Base-by-base conservation (phyloP, 805 yeast genomes). In the Ogataea methylovora region DNA sequence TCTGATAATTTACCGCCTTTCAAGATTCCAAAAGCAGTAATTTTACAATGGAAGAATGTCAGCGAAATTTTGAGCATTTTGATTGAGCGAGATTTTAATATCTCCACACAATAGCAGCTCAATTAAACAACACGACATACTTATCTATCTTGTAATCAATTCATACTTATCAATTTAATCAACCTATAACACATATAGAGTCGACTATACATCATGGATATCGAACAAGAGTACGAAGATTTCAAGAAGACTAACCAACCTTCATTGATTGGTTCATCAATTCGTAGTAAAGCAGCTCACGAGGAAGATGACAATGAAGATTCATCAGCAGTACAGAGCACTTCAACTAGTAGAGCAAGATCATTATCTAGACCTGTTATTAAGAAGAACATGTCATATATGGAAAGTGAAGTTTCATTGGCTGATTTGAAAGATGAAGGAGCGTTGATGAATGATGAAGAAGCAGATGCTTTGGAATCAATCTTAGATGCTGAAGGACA, bases 401-500 rank as follows among this genome's bases (percentile, higher is more conserved):
- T 49, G 8, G 27, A 34, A 15, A 46, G 42, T 9, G 46, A 46
- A 18, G 39, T 49, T n/a, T 45, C 61, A 2, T 51, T 64, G 17
- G 60, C 49, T 17, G 63, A 65, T 14, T 46, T 63, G 21, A 52
- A 45, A 14, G 58, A 52, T 8, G 71, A 74, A 29, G 72, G 79
- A 26, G 79, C 79, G 4, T 55, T 77, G 6, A 51, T 75, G 45
- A 72, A 71, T 41, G 79, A 71, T 32, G 81, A 75, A 35, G 79
- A 71, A 40, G 74, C 67, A 40, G 78, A 67, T 43, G 71, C 66
- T 41, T 67, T 76, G 44, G 77, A 67, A 18, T 54, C 60, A 15
- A 61, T 73, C 31, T 54, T 77, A 46, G 81, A 76, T 44, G 61
- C 63, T 10, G 61, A 63, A 30, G 84, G 83, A 2, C 63, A 67